Percentiles rank a stretch among this genome's conserved stretches.
phyloP scores from a whole-genome alignment of 2,329 filamentous ascomycete genomes.

The Neoascochyta sp. region DNA sequence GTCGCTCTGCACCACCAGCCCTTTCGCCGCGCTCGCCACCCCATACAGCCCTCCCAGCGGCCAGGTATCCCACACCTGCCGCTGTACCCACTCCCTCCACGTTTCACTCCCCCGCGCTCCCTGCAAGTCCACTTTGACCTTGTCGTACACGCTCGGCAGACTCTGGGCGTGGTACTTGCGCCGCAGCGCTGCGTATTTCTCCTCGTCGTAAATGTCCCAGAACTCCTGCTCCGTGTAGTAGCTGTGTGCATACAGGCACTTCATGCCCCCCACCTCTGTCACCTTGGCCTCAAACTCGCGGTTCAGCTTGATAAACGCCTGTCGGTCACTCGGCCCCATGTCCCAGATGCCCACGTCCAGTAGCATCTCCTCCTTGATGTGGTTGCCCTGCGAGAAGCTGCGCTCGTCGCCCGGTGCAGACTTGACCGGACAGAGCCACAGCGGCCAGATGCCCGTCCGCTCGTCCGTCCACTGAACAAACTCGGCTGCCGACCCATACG shows the following conservation, averaged over 20 bases:
- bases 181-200: conserved; percentile 61
- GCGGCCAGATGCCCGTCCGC: conserved; percentile 51
- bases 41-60: conserved; percentile 41
- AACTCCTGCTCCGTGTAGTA: conserved; percentile 74
- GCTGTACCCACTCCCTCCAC: conserved; percentile 28
- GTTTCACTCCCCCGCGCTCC: conserved; percentile 28
- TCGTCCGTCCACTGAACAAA: conserved; percentile 54
- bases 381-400: conserved; percentile 30
- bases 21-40: conserved; percentile 36
- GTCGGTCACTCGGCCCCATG: conserved; percentile 57
- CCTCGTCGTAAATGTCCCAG: conserved; percentile 60
- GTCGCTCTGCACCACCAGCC: conserved; percentile 30
- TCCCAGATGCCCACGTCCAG: conserved; percentile 68
- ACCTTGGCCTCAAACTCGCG: conserved; percentile 68
- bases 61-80: conserved; percentile 33
- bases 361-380: conserved; percentile 27
- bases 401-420: conserved; percentile 19
- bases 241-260: conserved; percentile 84
- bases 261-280: conserved; percentile 68
- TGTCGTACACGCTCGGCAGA: conserved; percentile 68
- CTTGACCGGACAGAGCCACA: conserved; percentile 57
- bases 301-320: conserved; percentile 65
- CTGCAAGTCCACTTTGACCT: conserved; percentile 50
- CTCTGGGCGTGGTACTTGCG: conserved; percentile 60
- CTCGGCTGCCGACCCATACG: conserved; percentile 48